phyloP scores from a whole-genome alignment of 2,329 filamentous ascomycete genomes.

The Pseudogymnoascus sp. region DNA sequence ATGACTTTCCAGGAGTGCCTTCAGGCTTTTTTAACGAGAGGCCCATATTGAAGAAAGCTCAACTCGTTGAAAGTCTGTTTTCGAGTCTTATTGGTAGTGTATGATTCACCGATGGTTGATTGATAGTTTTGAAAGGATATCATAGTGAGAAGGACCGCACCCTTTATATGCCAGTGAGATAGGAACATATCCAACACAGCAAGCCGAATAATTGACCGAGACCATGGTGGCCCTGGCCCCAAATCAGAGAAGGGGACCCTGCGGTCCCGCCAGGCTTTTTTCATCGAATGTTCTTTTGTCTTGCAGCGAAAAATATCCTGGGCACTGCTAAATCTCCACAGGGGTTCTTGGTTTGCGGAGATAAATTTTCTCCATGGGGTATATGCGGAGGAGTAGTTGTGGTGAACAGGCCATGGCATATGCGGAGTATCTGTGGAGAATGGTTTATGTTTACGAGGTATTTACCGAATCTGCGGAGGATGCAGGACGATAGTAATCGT shows the following conservation, averaged over 20 bases:
- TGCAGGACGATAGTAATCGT: not conserved
- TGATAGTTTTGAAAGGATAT: not conserved
- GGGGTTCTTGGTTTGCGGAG: not conserved
- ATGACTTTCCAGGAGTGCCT: slow-evolving; percentile 10
- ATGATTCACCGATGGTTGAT: not conserved
- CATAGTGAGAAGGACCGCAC: not conserved
- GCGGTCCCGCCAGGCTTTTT: not conserved
- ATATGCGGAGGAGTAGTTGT: not conserved
- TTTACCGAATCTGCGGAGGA: not conserved
- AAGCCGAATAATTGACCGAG: not conserved
- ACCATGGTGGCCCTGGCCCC: not conserved
- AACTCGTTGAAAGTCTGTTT: not conserved
- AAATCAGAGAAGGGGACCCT: not conserved
- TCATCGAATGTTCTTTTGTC: not conserved
- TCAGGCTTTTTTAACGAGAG: slow-evolving; percentile 10
- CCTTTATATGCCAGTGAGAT: not conserved
- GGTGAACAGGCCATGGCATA: too few relatives aligned
- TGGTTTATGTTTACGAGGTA: not conserved
- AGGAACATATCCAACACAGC: not conserved
- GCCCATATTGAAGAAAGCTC: slow-evolving; percentile 7
- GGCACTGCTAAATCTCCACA: not conserved
- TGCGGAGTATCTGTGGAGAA: not conserved
- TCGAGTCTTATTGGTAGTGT: not conserved
- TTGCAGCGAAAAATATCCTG: not conserved
- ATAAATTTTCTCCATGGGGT: not conserved